Evolutionary conservation across 176 grass and related monocot species (phyloP).

Genomic region (Aegilops umbellulata): DNA sequence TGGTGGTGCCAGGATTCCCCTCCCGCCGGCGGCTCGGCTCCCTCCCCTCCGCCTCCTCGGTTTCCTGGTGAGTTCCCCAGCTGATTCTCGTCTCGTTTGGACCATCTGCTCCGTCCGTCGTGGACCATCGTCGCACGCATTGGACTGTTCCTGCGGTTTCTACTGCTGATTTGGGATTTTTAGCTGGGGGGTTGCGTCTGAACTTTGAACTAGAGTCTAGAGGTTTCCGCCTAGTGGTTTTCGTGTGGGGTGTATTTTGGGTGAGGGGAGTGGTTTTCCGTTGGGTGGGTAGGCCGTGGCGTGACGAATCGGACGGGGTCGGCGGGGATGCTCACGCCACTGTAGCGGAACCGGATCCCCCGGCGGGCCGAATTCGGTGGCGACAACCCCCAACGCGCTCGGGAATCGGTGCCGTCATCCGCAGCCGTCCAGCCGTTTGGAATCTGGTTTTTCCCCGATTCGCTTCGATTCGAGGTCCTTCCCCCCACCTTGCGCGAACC

Average conservation of each 20-base stretch:
- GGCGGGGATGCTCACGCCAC: constrained; percentile 12
- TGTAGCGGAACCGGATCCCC: constrained; percentile 20
- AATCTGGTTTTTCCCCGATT: constrained; percentile 18
- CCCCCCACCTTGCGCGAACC: background rate
- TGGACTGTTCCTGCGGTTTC: background rate
- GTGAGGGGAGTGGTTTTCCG: background rate
- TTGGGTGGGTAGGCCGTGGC: constrained; percentile 10
- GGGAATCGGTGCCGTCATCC: constrained; percentile 3
- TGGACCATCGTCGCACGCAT: background rate
- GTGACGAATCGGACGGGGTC: constrained; percentile 13
- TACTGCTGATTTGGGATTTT: background rate
- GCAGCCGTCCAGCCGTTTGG: background rate
- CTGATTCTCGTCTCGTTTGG: background rate
- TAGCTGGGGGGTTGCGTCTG: background rate
- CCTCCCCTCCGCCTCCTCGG: background rate
- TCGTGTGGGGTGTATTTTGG: background rate
- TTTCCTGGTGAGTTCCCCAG: background rate
- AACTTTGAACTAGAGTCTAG: background rate
- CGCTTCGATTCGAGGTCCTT: background rate
- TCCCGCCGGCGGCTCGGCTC: background rate
- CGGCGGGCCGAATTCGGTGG: background rate
- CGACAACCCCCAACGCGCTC: background rate
- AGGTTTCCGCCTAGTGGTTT: background rate
- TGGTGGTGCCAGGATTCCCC: background rate
- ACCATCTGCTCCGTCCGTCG: no score